Conservation (phyloP, 306 rosid species). For the Carpinus viminea region DNA sequence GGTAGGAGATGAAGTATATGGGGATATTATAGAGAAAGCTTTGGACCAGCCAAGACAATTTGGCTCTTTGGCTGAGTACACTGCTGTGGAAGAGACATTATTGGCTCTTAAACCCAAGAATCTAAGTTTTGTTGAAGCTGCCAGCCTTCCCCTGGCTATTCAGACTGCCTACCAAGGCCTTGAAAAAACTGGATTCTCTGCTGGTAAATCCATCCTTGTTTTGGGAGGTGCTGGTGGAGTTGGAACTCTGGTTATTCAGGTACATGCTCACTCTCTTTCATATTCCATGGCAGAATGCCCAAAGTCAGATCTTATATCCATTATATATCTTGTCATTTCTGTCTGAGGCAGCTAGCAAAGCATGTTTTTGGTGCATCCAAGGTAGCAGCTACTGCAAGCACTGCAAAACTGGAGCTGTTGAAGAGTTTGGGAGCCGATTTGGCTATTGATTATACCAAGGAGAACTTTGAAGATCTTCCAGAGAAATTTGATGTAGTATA, state of each 20-base stretch:
- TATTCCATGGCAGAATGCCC: neutral
- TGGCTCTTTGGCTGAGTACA: slow-evolving; percentile 76
- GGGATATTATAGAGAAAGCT: slow-evolving; percentile 50
- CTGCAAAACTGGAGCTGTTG: slow-evolving; percentile 47
- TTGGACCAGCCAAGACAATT: slow-evolving; percentile 32
- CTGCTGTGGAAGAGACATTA: slow-evolving; percentile 58
- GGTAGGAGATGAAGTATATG: slow-evolving; percentile 73
- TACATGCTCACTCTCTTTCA: slow-evolving; percentile 1
- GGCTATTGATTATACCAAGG: slow-evolving; percentile 62
- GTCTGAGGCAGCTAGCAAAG: slow-evolving; percentile 53
- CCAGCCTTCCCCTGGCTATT: slow-evolving; percentile 70
- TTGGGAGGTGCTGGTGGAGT: slow-evolving; percentile 84
- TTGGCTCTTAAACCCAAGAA: slow-evolving; percentile 61
- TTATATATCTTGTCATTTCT: neutral
- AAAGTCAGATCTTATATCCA: neutral
- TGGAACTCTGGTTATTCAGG: slow-evolving; percentile 64
- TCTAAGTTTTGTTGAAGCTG: slow-evolving; percentile 75
- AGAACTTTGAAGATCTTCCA: slow-evolving; percentile 48
- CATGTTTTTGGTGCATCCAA: slow-evolving; percentile 65
- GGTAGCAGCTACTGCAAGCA: slow-evolving; percentile 71
- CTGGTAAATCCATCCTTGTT: slow-evolving; percentile 62
- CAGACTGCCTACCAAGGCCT: slow-evolving; percentile 75
- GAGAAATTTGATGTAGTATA: slow-evolving; percentile 75
- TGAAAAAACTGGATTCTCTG: slow-evolving; percentile 39
- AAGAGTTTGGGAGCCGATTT: slow-evolving; percentile 62